phyloP scores from a whole-genome alignment of 768 basidiomycete genomes.

The Tephrocybe rancida region DNA sequence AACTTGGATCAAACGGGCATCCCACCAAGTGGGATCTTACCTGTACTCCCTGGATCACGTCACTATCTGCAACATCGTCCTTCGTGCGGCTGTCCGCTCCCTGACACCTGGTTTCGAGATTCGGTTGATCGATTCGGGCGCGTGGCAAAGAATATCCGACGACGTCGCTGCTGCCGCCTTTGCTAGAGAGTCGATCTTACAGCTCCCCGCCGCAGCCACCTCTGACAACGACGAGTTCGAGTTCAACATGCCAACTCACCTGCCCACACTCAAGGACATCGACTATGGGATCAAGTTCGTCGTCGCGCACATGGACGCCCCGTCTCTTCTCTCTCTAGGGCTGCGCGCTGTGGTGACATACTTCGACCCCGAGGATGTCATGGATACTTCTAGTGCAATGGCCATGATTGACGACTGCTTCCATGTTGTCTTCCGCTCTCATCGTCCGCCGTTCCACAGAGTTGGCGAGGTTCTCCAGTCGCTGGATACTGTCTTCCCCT shows the following conservation, averaged over 20 bases:
- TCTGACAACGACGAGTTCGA: background rate
- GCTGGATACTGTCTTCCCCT: constrained; percentile 1
- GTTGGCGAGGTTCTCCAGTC: constrained; percentile 8
- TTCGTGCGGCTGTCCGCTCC: constrained; percentile 11
- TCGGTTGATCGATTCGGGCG: background rate
- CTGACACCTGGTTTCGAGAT: constrained; percentile 6
- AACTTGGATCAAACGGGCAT: background rate
- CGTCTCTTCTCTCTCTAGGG: constrained; percentile 7
- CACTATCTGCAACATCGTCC: constrained; percentile 5
- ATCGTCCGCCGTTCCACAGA: constrained; percentile 1
- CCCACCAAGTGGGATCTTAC: background rate
- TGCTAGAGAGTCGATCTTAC: background rate
- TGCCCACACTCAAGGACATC: background rate
- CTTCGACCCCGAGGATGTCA: background rate
- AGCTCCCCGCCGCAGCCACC: constrained; percentile 1
- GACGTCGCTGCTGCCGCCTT: background rate
- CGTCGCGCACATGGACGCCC: constrained; percentile 3
- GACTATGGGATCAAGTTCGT: constrained; percentile 1
- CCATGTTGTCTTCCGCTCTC: background rate
- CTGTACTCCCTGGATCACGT: constrained; percentile 1
- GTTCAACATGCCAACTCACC: background rate
- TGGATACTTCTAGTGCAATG: background rate
- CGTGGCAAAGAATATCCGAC: background rate
- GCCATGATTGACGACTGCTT: background rate
- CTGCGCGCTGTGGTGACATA: background rate